Base-by-base conservation (phyloP, 164 flowering plant species). In the Dillenia turbinata region DNA sequence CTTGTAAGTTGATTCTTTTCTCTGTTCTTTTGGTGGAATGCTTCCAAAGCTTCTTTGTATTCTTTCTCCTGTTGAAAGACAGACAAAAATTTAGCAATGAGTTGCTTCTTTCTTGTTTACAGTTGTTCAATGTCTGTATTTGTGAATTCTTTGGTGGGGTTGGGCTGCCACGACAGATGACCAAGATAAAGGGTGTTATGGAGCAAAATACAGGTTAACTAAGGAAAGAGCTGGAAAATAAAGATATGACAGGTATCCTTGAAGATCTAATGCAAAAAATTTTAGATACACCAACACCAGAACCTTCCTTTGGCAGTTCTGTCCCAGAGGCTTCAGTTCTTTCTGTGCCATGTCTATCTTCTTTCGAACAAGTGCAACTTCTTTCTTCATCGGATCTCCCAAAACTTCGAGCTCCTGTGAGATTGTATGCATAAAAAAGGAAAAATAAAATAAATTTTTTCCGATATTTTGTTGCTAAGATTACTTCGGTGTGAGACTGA, bases 21-120 rank as follows among this genome's bases (percentile, higher is more conserved):
- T 69, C 55, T 84, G 81, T 83, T 89, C 73, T 88, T 89, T 59
- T 86, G 95, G 65, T 86, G 88, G 67, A 78, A 86, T 55, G 86
- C 88, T 59, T 92, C 96, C 14, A 90, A 79, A 3, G 85, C 86
- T 57, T 92, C 96, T 70, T 69, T 90, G 79, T 92, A 92, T 63
- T 92, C 98, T 74, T 71, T 86, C 68, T 92, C 96, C 96, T 90
- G 77, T 49, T 15, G 64, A 5, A 17, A 62, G 40, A 26, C 40
- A 2, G 40, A 26, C 40, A 19, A 19, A 19, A 19, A 19, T 19
- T 19, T 1, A 19, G 22, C 22, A 33, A 17, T 17, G n/a, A 58
- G 47, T 19, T 16, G 51, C 43, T 49, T 10, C 26, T 26, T 40
- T 9, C 47, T 46, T 47, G 47, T 33, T 47, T 59, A 7, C 12